Percentiles rank a stretch among this genome's conserved stretches.
phyloP scores from a whole-genome alignment of 805 yeast species.

The Metschnikowia dekortorum region DNA sequence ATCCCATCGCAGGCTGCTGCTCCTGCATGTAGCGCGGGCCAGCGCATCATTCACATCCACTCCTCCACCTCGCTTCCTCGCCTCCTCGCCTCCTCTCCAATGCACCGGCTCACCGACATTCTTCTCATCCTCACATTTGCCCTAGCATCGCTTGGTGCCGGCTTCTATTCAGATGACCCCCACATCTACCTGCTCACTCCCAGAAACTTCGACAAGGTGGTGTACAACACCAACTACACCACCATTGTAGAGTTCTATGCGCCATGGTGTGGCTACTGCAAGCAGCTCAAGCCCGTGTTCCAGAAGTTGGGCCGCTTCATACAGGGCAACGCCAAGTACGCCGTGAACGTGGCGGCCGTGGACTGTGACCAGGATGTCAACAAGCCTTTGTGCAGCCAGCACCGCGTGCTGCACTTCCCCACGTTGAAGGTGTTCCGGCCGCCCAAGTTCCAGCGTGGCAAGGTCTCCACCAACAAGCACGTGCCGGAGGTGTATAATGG shows the following conservation, averaged over 20 bases:
- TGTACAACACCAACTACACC: slow-evolving; percentile 69
- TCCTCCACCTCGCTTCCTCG: no score
- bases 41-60: no score
- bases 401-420: slow-evolving; percentile 75
- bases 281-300: slow-evolving; percentile 60
- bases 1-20: no score
- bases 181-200: slow-evolving; percentile 55
- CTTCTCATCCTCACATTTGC: neutral
- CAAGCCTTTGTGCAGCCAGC: slow-evolving; percentile 61
- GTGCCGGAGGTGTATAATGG: slow-evolving; percentile 59
- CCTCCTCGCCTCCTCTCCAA: neutral
- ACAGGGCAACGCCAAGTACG: slow-evolving; percentile 43
- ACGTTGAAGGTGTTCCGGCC: slow-evolving; percentile 81
- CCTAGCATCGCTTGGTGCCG: slow-evolving; percentile 8
- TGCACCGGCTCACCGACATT: neutral
- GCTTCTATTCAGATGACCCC: slow-evolving; percentile 36
- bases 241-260: slow-evolving; percentile 87
- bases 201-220: slow-evolving; percentile 59
- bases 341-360: slow-evolving; percentile 70
- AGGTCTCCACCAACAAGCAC: slow-evolving; percentile 27
- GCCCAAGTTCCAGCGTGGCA: slow-evolving; percentile 48
- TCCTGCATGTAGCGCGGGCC: no score
- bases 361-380: slow-evolving; percentile 75
- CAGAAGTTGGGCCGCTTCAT: slow-evolving; percentile 59
- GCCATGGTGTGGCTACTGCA: slow-evolving; percentile 98